A percentile compares a stretch with the other conserved stretches of the same genome.
Conservation (phyloP, 768 basidiomycete species). For the Rhodotorula kratochvilovae region DNA sequence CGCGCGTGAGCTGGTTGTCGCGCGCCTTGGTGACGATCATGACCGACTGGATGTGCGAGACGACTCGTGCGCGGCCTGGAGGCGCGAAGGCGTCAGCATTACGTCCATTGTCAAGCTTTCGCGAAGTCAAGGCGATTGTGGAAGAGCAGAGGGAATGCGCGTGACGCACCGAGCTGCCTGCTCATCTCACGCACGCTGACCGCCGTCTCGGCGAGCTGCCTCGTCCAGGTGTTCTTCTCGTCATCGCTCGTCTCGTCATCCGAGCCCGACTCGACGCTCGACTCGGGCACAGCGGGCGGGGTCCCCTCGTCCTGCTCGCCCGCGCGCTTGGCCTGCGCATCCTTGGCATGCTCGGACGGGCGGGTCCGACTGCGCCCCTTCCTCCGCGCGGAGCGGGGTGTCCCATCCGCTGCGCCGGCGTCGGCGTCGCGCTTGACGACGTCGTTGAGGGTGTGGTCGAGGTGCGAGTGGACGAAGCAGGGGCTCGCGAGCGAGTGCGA, state of each 20-base stretch:
- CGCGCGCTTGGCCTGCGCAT: not conserved
- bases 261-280: not conserved
- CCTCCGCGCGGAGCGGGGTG: not conserved
- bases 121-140: no score
- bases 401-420: not conserved
- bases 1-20: conserved; percentile 90
- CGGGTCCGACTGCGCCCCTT: not conserved
- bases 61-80: conserved; percentile 82
- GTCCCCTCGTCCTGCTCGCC: not conserved
- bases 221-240: conserved; percentile 64
- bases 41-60: conserved; percentile 83
- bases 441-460: conserved; percentile 36
- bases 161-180: conserved; percentile 79
- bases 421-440: conserved; percentile 3
- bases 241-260: conserved; percentile 43
- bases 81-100: not conserved
- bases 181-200: conserved; percentile 97
- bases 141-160: not conserved
- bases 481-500: conserved; percentile 24
- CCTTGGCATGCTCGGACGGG: not conserved
- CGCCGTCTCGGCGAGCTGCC: conserved; percentile 91
- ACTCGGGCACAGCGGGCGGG: conserved; percentile 32
- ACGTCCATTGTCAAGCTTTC: no score
- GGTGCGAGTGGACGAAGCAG: conserved; percentile 37
- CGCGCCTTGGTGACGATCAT: conserved; percentile 96